Evolutionary conservation across 352 stramenopile genomes (phyloP).

Genomic region (Globisporangium megalacanthum): DNA sequence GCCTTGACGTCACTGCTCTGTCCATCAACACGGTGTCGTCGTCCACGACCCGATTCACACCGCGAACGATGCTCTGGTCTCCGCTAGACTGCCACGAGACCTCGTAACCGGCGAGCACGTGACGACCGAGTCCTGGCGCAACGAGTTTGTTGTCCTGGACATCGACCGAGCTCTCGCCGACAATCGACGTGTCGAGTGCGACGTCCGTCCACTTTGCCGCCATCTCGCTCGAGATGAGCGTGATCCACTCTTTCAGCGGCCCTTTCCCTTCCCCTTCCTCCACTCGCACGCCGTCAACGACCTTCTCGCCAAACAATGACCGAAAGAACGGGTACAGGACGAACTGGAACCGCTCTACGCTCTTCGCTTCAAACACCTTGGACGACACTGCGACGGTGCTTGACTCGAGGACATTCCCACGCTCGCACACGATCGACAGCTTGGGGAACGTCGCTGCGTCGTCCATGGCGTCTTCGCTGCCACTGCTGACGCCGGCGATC

Average conservation of each 20-base stretch:
- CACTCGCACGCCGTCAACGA: conserved; percentile 44
- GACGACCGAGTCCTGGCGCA: conserved; percentile 18
- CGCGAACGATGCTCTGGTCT: conserved; percentile 23
- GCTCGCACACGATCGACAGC: conserved; percentile 42
- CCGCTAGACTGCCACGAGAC: conserved; percentile 27
- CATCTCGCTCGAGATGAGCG: conserved; percentile 32
- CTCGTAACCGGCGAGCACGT: conserved; percentile 24
- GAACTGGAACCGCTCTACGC: conserved; percentile 12
- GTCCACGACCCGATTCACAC: conserved; percentile 46
- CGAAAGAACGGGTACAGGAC: conserved; percentile 59
- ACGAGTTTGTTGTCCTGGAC: conserved; percentile 46
- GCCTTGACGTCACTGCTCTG: conserved; percentile 19
- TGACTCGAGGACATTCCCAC: conserved; percentile 30
- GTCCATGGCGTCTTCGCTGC: neutral
- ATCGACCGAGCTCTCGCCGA: conserved; percentile 22
- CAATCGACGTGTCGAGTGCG: conserved; percentile 8
- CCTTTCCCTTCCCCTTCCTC: conserved; percentile 77
- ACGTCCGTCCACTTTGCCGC: conserved; percentile 42
- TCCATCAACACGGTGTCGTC: conserved; percentile 45
- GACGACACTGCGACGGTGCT: conserved; percentile 28
- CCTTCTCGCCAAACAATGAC: conserved; percentile 65
- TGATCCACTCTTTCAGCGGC: conserved; percentile 73
- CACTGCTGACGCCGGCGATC: neutral
- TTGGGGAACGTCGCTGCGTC: conserved; percentile 22
- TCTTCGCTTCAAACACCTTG: conserved; percentile 17